Evolutionary conservation across 2,329 filamentous ascomycete genomes (phyloP).

Genomic region (Colletotrichum simmondsii): DNA sequence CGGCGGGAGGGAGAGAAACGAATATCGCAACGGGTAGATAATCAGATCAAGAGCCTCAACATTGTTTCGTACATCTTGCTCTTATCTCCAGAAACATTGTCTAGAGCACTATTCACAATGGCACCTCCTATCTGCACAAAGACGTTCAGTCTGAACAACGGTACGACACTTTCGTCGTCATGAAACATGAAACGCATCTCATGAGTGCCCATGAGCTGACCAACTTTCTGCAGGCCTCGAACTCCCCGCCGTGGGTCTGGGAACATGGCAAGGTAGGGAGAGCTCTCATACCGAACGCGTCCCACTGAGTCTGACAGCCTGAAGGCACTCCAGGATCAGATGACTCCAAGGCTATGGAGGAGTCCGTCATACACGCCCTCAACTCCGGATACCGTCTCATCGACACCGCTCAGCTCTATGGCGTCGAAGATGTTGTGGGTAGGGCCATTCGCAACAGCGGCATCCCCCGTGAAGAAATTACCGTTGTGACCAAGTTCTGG

Average conservation of each 20-base stretch:
- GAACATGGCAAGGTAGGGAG: slow-evolving; percentile 40
- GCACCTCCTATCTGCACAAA: slow-evolving; percentile 34
- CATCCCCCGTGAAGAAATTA: slow-evolving; percentile 57
- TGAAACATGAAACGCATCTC: too few relatives aligned
- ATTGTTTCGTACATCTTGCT: too few relatives aligned
- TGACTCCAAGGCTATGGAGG: slow-evolving; percentile 39
- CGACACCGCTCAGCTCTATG: slow-evolving; percentile 41
- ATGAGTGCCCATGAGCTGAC: neutral
- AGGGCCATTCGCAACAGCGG: slow-evolving; percentile 44
- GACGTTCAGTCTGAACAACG: slow-evolving; percentile 35
- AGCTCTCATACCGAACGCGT: too few relatives aligned
- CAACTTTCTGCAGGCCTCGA: slow-evolving; percentile 10
- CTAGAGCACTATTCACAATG: neutral
- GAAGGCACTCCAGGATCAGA: slow-evolving; percentile 32
- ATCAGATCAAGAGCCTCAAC: too few relatives aligned
- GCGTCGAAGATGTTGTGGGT: slow-evolving; percentile 43
- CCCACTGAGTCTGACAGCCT: neutral
- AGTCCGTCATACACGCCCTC: slow-evolving; percentile 44
- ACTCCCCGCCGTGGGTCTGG: slow-evolving; percentile 39
- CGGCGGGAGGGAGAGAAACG: neutral
- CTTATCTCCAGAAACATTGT: neutral
- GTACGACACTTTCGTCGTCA: neutral
- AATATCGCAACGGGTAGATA: neutral
- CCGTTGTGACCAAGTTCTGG: slow-evolving; percentile 52
- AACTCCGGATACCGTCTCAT: slow-evolving; percentile 44